Base-by-base conservation (phyloP, 176 grass and related monocot genomes). In the Hsuehochloa calcarea region DNA sequence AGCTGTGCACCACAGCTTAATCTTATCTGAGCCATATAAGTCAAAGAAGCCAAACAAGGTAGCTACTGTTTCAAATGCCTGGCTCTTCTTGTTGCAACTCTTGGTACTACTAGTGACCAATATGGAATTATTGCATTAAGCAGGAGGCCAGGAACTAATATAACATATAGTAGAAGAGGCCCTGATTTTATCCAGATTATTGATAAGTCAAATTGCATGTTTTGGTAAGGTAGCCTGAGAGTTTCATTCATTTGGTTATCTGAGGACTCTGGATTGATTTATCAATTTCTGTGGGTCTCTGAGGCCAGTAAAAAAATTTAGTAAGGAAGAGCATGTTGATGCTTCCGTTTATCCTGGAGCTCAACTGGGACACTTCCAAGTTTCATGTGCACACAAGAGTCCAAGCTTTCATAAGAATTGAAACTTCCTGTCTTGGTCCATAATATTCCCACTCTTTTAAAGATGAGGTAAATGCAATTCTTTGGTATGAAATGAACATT, bases 1-100 rank as follows among this genome's bases (percentile, higher is more conserved):
- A 87, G 94, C 89, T 90, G 87, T 97, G 79, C 95, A 91, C 77
- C 92, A 97, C 70, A 93, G 92, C 54, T 89, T 94, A 80, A 75
- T 81, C 50, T 92, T 95, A 82, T 94, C 93, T 47, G 96, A 96
- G 19, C 58, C 91, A 62, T 92, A 96, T 77, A 94, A 84, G 65
- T 67, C 75, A 76, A 99, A 96, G 91, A 86, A 80, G 40, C 78
- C 52, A 61, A 91, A 14, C 63, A 90, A 91, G 89, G 85, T 91
- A 84, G 34, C 8, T 27, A 74, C 68, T 75, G 5, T 75, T 89
- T 60, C 39, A 82, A 67, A 66, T 74, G 62, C 7, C 20, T 78
- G 19, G 27, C 19, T 83, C 81, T 73, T 79, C 29, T 87, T 72
- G 26, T 76, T 71, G 35, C n/a, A 54, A 43, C 26, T 37, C 20